Conservation (phyloP, 805 yeast species). For the Hanseniaspora mollemarum region DNA sequence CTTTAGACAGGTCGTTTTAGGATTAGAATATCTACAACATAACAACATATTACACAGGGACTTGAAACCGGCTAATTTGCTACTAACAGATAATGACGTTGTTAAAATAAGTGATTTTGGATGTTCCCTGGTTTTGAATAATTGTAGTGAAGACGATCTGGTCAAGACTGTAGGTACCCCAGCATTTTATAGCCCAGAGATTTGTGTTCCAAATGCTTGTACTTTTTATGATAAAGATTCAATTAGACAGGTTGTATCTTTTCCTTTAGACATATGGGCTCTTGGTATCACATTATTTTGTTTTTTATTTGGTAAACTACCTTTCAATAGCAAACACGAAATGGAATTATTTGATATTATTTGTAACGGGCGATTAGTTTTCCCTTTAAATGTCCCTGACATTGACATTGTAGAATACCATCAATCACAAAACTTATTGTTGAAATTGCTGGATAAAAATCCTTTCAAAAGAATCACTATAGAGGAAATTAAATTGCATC, state of each 20-base stretch:
- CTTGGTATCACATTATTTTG: slow-evolving; percentile 86
- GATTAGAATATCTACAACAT: slow-evolving; percentile 78
- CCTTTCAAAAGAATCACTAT: slow-evolving; percentile 60
- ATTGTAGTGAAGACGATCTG: slow-evolving; percentile 55
- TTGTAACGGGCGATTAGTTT: slow-evolving; percentile 45
- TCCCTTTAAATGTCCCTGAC: slow-evolving; percentile 38
- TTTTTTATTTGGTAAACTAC: slow-evolving; percentile 73
- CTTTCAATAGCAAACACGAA: slow-evolving; percentile 78
- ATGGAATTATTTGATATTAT: slow-evolving; percentile 61
- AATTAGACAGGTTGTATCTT: slow-evolving; percentile 41
- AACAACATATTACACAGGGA: slow-evolving; percentile 92
- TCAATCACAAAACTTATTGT: slow-evolving; percentile 45
- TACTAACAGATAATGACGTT: slow-evolving; percentile 53
- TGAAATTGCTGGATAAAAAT: slow-evolving; percentile 54
- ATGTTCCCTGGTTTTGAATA: slow-evolving; percentile 57
- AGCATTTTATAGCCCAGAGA: slow-evolving; percentile 90
- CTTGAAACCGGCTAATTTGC: slow-evolving; percentile 85
- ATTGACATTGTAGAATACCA: slow-evolving; percentile 33
- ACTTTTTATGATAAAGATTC: slow-evolving; percentile 27
- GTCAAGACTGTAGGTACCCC: slow-evolving; percentile 98
- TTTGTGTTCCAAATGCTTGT: slow-evolving; percentile 37
- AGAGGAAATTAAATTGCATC: slow-evolving; percentile 61
- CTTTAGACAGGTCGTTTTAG: slow-evolving; percentile 72
- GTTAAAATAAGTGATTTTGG: slow-evolving; percentile 97
- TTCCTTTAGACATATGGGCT: slow-evolving; percentile 96